Evolutionary conservation across 306 rosid species (phyloP), one percentile per base, ranked within the genome.

Genomic region (Lupinus albus): DNA sequence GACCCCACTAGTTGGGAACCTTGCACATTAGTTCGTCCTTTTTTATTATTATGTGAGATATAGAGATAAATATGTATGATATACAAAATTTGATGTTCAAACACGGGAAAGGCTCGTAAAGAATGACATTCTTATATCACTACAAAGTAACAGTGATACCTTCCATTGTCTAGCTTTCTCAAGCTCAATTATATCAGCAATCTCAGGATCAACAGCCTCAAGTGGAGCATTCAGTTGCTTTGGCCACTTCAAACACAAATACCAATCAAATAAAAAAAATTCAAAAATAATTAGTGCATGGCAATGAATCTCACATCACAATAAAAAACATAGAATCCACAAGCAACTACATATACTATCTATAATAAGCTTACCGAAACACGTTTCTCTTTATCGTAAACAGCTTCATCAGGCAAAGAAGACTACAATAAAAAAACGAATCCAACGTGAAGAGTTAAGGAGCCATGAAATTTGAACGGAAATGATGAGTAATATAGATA

Each of bases 131-230:
- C 0, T 4, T 4, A 32, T 32, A 11, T 41, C 46, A 9, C 5
- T 11, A 41, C 17, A 53, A 14, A 49, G 7, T 7, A 2, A 8
- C 8, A 38, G 3, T 38, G 2, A 2, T 68, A 93, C 97, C 96
- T 90, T 90, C 97, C 97, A 93, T 82, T 93, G 97, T 46, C 97
- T 74, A 51, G 97, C 89, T 83, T 93, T 90, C 76, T 93, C 99
- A 41, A 78, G 97, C 80, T 93, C 99, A 69, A 93, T 94, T 16
- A 94, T 94, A 64, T 94, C 79, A 4, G 99, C 84, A 47, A 94
- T 88, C 76, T 94, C 99, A 12, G 99, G 97, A 68, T 94, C 99
- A 54, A 94, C 75, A 4, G 16, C 85, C 71, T 84, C 97, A 42
- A 94, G 89, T 20, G 99, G 81, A 81, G 97, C 85, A 76, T 94